Percentiles rank a stretch among this genome's conserved stretches.
Conservation (phyloP, 345 rosid species). For the Gossypium arboreum region DNA sequence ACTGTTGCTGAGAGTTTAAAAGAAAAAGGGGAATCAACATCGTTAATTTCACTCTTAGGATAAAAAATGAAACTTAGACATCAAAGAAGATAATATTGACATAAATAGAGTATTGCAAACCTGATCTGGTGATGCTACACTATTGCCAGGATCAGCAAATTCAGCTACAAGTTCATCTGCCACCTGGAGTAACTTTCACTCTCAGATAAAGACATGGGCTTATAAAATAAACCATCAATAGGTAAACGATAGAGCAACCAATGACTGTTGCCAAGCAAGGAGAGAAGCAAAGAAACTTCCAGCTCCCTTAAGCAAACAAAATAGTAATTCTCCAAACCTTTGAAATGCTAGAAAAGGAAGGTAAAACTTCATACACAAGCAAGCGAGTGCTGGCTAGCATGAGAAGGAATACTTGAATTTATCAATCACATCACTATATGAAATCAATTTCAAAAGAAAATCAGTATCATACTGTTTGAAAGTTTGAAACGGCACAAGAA, state of each 20-base stretch:
- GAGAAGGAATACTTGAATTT: background rate
- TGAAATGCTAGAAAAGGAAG: background rate
- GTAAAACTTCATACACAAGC: background rate
- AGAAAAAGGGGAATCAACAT: background rate
- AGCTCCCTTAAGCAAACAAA: background rate
- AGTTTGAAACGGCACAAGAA: background rate
- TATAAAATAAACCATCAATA: background rate
- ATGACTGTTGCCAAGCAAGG: background rate
- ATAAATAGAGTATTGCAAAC: conserved; percentile 31
- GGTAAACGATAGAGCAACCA: background rate
- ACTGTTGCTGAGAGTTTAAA: conserved; percentile 67
- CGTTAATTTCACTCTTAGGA: conserved; percentile 7
- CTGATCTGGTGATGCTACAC: conserved; percentile 86
- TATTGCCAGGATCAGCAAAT: conserved; percentile 79
- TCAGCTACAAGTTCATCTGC: conserved; percentile 99
- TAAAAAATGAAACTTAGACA: background rate
- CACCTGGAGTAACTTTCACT: conserved; percentile 58
- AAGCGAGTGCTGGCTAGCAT: background rate
- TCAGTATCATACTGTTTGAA: background rate
- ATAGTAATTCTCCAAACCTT: background rate
- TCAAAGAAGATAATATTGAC: conserved; percentile 6
- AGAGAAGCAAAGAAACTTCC: conserved; percentile 6
- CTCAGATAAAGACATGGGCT: conserved; percentile 26
- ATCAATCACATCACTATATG: background rate
- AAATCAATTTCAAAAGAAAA: background rate